Conservation (phyloP, 306 rosid species). For the Medicago lupulina region DNA sequence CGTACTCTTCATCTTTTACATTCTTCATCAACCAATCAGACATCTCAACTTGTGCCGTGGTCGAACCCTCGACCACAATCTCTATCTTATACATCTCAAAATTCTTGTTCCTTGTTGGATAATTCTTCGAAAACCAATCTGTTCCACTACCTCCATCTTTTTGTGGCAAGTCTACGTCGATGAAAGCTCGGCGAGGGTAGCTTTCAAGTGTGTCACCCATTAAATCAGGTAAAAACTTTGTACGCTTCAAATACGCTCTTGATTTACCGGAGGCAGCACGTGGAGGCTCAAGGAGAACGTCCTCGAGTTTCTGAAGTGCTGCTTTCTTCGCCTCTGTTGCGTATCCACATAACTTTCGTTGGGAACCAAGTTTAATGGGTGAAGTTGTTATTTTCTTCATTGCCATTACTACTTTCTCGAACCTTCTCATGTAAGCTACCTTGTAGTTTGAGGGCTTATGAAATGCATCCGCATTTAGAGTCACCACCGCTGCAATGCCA, state of each 20-base stretch:
- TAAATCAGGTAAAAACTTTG: slow-evolving; percentile 71
- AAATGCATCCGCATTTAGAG: slow-evolving; percentile 8
- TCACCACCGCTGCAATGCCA: slow-evolving; percentile 31
- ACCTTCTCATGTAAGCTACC: slow-evolving; percentile 50
- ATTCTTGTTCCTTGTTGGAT: no score
- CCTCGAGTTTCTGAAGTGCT: slow-evolving; percentile 48
- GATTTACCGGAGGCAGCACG: slow-evolving; percentile 68
- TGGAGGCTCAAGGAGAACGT: slow-evolving; percentile 72
- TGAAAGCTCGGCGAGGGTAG: slow-evolving; percentile 73
- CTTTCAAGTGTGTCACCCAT: slow-evolving; percentile 79
- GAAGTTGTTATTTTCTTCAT: slow-evolving; percentile 49
- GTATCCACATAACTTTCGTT: slow-evolving; percentile 47
- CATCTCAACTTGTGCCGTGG: no score
- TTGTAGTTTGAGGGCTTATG: slow-evolving; percentile 49
- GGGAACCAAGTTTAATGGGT: not conserved
- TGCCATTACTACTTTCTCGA: slow-evolving; percentile 48
- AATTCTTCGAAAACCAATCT: no score
- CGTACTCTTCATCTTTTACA: no score
- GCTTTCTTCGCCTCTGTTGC: slow-evolving; percentile 63
- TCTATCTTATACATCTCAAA: no score
- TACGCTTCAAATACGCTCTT: slow-evolving; percentile 59
- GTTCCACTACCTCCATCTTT: slow-evolving; percentile 41
- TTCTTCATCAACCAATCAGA: no score
- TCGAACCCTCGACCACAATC: no score
- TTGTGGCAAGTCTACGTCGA: slow-evolving; percentile 61